Percentiles rank a stretch among this genome's conserved stretches.
Evolutionary conservation across 129 eudicot genomes (phyloP).

Genomic region (Saussurea involucrata): DNA sequence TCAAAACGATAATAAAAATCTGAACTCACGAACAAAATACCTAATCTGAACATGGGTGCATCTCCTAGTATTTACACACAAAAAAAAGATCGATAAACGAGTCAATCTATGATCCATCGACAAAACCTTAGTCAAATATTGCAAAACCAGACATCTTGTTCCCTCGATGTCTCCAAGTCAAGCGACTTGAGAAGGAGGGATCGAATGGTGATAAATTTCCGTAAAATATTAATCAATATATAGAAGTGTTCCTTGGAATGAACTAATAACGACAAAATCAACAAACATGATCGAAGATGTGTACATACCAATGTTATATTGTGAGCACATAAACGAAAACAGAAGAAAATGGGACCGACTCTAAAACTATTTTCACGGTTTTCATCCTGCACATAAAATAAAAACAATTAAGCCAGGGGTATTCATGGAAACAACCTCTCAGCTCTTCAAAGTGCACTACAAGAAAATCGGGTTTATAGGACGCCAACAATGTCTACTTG

Average conservation of each 20-base stretch:
- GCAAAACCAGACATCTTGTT: neutral
- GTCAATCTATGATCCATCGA: neutral
- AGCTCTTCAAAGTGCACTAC: no score
- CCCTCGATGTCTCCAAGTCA: neutral
- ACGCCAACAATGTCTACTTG: no score
- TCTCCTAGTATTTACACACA: neutral
- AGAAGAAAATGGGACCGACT: slow-evolving; percentile 8
- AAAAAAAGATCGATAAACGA: neutral
- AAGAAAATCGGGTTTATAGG: no score
- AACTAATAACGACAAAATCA: slow-evolving; percentile 3
- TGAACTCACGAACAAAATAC: neutral
- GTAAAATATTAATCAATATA: neutral
- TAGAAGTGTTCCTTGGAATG: slow-evolving; percentile 11
- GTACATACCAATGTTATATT: slow-evolving; percentile 15
- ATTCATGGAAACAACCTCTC: neutral
- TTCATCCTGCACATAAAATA: slow-evolving; percentile 24
- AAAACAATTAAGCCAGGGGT: neutral
- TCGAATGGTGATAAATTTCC: neutral
- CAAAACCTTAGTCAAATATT: neutral
- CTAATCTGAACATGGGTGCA: neutral
- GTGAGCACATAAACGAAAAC: slow-evolving; percentile 7
- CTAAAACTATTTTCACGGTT: slow-evolving; percentile 6
- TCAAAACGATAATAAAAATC: neutral
- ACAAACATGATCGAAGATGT: neutral
- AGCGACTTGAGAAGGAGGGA: neutral